A percentile compares a stretch with the other conserved stretches of the same genome.
phyloP scores from a whole-genome alignment of 495 filamentous ascomycete species.

The Endocarpon pusillum region DNA sequence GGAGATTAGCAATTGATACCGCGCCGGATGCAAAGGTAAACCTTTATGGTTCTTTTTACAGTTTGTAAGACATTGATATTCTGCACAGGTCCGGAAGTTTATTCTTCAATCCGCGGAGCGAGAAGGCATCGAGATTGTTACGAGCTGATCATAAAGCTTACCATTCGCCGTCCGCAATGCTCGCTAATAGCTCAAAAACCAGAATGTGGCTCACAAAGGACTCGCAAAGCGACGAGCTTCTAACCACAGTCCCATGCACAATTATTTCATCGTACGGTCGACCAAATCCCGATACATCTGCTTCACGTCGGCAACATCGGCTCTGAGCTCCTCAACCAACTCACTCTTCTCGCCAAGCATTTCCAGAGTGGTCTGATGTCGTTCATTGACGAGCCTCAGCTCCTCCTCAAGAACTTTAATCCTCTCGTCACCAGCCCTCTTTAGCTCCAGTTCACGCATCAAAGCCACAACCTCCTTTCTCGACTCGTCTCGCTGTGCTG shows the following conservation, averaged over 20 bases:
- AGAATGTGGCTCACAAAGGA: too few relatives aligned
- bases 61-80: slow-evolving; percentile 1
- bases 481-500: slow-evolving; percentile 73
- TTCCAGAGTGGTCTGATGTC: slow-evolving; percentile 83
- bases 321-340: slow-evolving; percentile 71
- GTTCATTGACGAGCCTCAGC: slow-evolving; percentile 37
- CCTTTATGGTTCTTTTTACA: slow-evolving; percentile 3
- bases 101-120: slow-evolving; percentile 65
- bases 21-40: slow-evolving; percentile 64
- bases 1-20: slow-evolving; percentile 55
- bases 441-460: slow-evolving; percentile 69
- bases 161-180: too few relatives aligned
- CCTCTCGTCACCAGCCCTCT: slow-evolving; percentile 37
- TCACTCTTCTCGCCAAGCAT: slow-evolving; percentile 97
- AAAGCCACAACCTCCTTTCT: slow-evolving; percentile 75
- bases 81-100: slow-evolving; percentile 47
- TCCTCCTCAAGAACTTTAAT: slow-evolving; percentile 45
- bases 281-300: slow-evolving; percentile 87
- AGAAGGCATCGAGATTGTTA: slow-evolving; percentile 71
- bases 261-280: slow-evolving; percentile 62
- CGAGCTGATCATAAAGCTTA: too few relatives aligned
- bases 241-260: too few relatives aligned
- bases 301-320: slow-evolving; percentile 85
- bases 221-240: too few relatives aligned
- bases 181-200: slow-evolving; percentile 2